Evolutionary conservation across 768 basidiomycete genomes (phyloP), one percentile per base, ranked within the genome.

Genomic region (Neoboletus brunneissimus): DNA sequence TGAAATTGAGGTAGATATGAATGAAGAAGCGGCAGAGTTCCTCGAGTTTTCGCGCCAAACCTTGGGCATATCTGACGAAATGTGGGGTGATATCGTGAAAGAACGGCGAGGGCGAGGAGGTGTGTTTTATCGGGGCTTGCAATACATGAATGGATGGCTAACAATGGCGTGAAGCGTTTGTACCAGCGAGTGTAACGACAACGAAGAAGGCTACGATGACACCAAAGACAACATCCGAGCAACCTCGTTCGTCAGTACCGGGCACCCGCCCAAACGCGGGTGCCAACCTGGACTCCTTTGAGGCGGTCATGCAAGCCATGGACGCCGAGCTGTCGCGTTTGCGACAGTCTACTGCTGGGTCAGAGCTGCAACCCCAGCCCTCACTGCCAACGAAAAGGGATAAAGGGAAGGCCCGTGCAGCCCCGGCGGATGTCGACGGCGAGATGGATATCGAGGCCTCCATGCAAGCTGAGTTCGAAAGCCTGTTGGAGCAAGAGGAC

Each of bases 281-380:
- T 69, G 82, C 86, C 4, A 83, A 86, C 46, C 78, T 98, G 22
- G 83, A 95, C 69, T 94, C 94, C 0, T 98, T 99, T 60, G 97
- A 99, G 67, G 83, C 89, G 1, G 91, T 98, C 32, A 98, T 98
- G 97, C 82, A 84, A 66, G 94, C 94, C 3, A 91, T 98, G 87
- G 97, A 99, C 63, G 81, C 76, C 18, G 91, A 97, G 63, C 77
- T 99, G 31, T 77, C 76, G 20, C 81, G 77, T 16, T 69, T 74
- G 44, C 78, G 75, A 29, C 65, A 75, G 35, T 56, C 63, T 23
- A 62, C 46, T n/a, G 12, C 40, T 54, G 56, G 55, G 38, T 53
- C 63, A 32, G 66, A 64, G 35, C 57, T 45, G 34, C 61, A 23
- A 46, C 47, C 47, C 15, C 51, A 43, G 51, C 63, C 53, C 53